These are phyloP conservation scores for Metschnikowia anglica DNA, from an alignment of 805 yeast genomes.

Conservation along the genomic window DNA sequence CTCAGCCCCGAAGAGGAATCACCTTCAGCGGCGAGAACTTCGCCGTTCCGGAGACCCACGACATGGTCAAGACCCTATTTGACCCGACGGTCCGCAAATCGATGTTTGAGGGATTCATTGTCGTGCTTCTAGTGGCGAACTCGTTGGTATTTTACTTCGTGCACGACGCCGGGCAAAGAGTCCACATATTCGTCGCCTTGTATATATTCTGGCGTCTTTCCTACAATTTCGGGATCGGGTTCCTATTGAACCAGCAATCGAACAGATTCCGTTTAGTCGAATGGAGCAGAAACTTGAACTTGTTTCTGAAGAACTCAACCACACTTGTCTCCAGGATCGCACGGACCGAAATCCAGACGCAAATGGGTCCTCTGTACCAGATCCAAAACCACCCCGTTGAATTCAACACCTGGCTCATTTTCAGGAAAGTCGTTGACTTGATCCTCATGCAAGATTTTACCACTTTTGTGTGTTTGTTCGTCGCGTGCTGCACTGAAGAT, in stretches of 20 bases:
- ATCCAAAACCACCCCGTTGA: slow-evolving; percentile 55
- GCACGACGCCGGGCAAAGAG: slow-evolving; percentile 24
- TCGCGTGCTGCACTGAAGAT: slow-evolving; percentile 42
- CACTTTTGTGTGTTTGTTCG: slow-evolving; percentile 66
- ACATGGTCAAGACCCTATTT: slow-evolving; percentile 77
- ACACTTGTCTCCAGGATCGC: slow-evolving; percentile 40
- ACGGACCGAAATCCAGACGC: slow-evolving; percentile 34
- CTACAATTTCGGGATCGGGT: slow-evolving; percentile 81
- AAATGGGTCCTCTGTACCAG: slow-evolving; percentile 37
- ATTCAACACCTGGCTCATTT: slow-evolving; percentile 79
- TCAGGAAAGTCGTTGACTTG: slow-evolving; percentile 76
- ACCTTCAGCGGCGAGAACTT: slow-evolving; percentile 47
- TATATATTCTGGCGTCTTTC: slow-evolving; percentile 74
- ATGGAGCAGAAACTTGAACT: slow-evolving; percentile 45
- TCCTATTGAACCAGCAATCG: slow-evolving; percentile 64
- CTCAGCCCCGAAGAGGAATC: slow-evolving; percentile 33
- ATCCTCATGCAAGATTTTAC: slow-evolving; percentile 83
- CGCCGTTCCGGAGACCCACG: slow-evolving; percentile 65
- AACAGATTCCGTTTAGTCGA: slow-evolving; percentile 52
- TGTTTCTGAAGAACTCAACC: slow-evolving; percentile 41
- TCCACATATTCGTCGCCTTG: slow-evolving; percentile 47
- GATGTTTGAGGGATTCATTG: slow-evolving; percentile 59
- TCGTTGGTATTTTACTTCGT: slow-evolving; percentile 32
- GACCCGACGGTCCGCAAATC: slow-evolving; percentile 76
- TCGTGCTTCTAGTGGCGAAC: slow-evolving; percentile 37